Evolutionary conservation across 2,329 filamentous ascomycete species (phyloP).

Genomic region (Phialophora verrucosa): DNA sequence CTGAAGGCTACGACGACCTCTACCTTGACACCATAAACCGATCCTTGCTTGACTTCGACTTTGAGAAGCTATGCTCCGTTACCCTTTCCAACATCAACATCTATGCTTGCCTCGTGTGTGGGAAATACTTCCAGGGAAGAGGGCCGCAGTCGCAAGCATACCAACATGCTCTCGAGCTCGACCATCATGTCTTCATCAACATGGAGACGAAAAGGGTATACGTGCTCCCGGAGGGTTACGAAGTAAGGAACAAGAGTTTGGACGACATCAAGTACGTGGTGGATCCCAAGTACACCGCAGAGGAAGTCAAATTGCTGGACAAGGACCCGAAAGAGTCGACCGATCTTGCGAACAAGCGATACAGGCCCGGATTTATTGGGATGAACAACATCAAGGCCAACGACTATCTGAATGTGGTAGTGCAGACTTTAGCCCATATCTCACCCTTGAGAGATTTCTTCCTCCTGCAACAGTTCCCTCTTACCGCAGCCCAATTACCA

Average conservation of each 20-base stretch:
- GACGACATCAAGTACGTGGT: constrained; percentile 99
- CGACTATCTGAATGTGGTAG: constrained; percentile 95
- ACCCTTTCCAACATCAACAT: constrained; percentile 98
- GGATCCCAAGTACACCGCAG: constrained; percentile 81
- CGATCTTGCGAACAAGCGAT: constrained; percentile 82
- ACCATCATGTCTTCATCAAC: constrained; percentile 98
- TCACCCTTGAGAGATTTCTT: constrained; percentile 88
- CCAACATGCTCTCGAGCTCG: constrained; percentile 93
- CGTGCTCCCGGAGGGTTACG: constrained; percentile 93
- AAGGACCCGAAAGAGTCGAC: constrained; percentile 64
- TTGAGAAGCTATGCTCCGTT: constrained; percentile 96
- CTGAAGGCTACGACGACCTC: constrained; percentile 89
- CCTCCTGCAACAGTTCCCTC: constrained; percentile 80
- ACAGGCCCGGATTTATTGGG: constrained; percentile 89
- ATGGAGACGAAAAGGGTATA: constrained; percentile 92
- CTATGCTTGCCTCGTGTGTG: constrained; percentile 95
- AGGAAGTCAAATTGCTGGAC: constrained; percentile 82
- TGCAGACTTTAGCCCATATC: constrained; percentile 90
- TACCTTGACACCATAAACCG: constrained; percentile 98
- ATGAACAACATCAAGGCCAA: constrained; percentile 99
- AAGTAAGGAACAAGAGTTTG: constrained; percentile 90
- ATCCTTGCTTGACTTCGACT: constrained; percentile 93
- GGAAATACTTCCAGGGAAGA: constrained; percentile 95
- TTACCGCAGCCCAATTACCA: constrained; percentile 75
- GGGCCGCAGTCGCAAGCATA: constrained; percentile 95